Evolutionary conservation across 352 stramenopile genomes (phyloP).

Genomic region (Pythium aristosporum): DNA sequence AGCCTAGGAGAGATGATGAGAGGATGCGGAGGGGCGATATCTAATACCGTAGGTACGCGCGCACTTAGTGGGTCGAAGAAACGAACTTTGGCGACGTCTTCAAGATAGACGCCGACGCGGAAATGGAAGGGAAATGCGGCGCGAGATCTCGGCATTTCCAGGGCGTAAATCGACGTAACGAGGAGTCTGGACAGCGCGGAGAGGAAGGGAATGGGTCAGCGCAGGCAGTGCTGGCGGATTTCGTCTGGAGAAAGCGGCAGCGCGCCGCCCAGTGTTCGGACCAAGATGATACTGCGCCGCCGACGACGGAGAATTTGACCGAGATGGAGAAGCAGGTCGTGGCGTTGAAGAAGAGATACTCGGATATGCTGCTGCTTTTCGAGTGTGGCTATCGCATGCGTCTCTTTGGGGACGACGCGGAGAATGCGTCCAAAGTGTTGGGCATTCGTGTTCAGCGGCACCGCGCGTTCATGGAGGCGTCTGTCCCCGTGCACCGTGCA

Average conservation of each 20-base stretch:
- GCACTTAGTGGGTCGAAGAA: neutral
- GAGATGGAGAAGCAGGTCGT: conserved; percentile 80
- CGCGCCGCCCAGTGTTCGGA: too few relatives aligned
- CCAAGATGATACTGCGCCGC: too few relatives aligned
- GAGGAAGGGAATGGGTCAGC: neutral
- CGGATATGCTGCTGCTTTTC: conserved; percentile 62
- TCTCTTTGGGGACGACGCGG: conserved; percentile 72
- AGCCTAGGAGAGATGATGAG: neutral
- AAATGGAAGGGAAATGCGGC: neutral
- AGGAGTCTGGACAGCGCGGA: too few relatives aligned
- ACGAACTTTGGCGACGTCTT: too few relatives aligned
- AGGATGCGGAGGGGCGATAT: neutral
- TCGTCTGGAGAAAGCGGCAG: neutral
- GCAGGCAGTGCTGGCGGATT: neutral
- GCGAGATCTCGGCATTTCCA: neutral
- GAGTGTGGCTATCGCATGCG: conserved; percentile 83
- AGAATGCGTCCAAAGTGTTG: conserved; percentile 41
- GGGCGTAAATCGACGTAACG: too few relatives aligned
- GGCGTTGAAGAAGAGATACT: conserved; percentile 37
- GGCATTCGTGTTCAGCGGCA: conserved; percentile 38
- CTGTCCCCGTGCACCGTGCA: conserved; percentile 45
- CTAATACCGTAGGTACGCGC: neutral
- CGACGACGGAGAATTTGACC: conserved; percentile 31
- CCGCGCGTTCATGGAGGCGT: conserved; percentile 45
- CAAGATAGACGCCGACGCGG: neutral